Evolutionary conservation across 2,329 filamentous ascomycete genomes (phyloP).

Genomic region (Xylaria sp.): DNA sequence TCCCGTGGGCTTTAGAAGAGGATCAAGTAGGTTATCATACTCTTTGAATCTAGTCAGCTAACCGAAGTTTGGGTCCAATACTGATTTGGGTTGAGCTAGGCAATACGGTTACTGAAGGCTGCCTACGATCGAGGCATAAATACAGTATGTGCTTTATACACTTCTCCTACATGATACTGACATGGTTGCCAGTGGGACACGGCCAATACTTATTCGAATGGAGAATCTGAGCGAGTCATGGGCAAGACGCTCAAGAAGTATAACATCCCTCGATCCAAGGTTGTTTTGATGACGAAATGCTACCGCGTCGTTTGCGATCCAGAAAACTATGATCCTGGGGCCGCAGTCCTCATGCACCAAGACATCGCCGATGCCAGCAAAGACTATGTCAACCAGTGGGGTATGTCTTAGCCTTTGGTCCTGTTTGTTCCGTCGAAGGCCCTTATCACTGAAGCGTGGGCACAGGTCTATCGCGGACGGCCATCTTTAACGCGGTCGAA

Average conservation of each 20-base stretch:
- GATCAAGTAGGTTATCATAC: conserved; percentile 56
- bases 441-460: neutral
- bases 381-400: conserved; percentile 36
- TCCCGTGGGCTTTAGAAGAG: conserved; percentile 68
- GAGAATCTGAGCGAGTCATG: conserved; percentile 26
- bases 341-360: neutral
- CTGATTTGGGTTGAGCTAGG: neutral
- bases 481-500: conserved; percentile 54
- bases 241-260: conserved; percentile 31
- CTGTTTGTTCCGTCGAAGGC: neutral
- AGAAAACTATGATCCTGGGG: neutral
- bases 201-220: conserved; percentile 31
- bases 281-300: conserved; percentile 33
- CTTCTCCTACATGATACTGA: neutral
- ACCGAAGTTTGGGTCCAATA: neutral
- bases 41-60: too few species aligned
- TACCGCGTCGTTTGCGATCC: conserved; percentile 19
- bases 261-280: conserved; percentile 30
- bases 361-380: conserved; percentile 12
- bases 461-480: conserved; percentile 41
- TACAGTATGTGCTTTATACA: neutral
- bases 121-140: conserved; percentile 26
- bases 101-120: conserved; percentile 11
- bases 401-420: conserved; percentile 36
- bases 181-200: conserved; percentile 18